Conservation (phyloP, 305 asterid species). For the Fraxinus floribunda region DNA sequence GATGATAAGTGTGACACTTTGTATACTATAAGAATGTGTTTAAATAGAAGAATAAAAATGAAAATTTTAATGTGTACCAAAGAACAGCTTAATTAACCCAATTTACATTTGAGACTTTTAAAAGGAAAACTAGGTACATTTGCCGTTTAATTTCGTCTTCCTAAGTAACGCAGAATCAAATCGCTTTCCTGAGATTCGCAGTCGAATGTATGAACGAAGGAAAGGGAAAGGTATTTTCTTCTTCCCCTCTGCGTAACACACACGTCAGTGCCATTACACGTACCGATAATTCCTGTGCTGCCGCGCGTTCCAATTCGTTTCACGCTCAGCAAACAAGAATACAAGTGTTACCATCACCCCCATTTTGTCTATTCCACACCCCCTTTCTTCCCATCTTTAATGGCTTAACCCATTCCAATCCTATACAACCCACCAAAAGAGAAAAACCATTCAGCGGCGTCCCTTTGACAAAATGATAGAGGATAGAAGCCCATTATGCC, state of each 20-base stretch:
- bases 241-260: not conserved
- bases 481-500: constrained; percentile 39
- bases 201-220: constrained; percentile 19
- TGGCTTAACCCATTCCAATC: constrained; percentile 16
- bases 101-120: no score
- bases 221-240: not conserved
- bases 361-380: constrained; percentile 10
- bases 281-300: not conserved
- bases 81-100: no score
- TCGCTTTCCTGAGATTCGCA: constrained; percentile 33
- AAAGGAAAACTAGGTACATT: not conserved
- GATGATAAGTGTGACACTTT: no score
- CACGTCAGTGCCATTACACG: not conserved
- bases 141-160: not conserved
- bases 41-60: no score
- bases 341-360: not conserved
- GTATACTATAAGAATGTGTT: no score
- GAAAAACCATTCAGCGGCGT: not conserved
- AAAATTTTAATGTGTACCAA: no score
- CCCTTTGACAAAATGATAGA: constrained; percentile 29
- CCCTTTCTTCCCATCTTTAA: constrained; percentile 33
- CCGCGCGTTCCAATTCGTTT: constrained; percentile 16
- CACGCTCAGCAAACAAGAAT: constrained; percentile 27
- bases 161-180: constrained; percentile 19
- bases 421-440: not conserved